Evolutionary conservation across 176 grass and related monocot species (phyloP), one percentile per base, ranked within the genome.

Genomic region (Aegilops speltoides): DNA sequence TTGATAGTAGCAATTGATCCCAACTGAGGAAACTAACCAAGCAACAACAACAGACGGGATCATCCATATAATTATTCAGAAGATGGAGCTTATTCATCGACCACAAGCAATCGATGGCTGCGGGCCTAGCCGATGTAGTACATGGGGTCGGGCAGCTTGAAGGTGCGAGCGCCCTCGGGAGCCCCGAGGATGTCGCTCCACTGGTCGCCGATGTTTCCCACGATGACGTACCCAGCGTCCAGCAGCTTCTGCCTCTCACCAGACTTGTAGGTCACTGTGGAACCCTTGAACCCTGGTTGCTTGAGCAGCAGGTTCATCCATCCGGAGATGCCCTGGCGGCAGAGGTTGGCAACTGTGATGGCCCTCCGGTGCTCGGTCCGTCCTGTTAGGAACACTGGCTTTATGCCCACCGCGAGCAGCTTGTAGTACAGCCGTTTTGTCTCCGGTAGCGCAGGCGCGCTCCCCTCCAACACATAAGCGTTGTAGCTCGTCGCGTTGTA

Each of bases 121-220:
- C 20, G 1, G 13, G 6, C 20, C 52, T 43, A 89, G 43, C 36
- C 83, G 29, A 93, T 78, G 28, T 83, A 93, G 74, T 93, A 93
- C 48, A 91, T 41, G 2, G 92, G 89, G 80, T 91, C 85, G 1
- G 92, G 92, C 8, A 86, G 61, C 82, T 93, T 91, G 83, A 94
- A 91, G 36, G 92, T 90, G 38, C 89, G 79, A 0, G 7, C 50
- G 0, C 82, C 86, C 80, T 90, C 81, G 0, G 83, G 83, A 15
- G 3, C 12, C 19, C 86, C 83, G 25, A 91, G 62, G 75, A 94
- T 63, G 56, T 91, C 92, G 38, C 86, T 89, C 92, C 89, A 94
- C 64, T 94, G 92, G 82, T 94, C 92, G 1, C 89, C 92, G 15
- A 88, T 89, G 86, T 79, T 89, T 17, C 83, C 89, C 10, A 88